phyloP scores from a whole-genome alignment of 179 eudicot species.

The Camellia oleifera region DNA sequence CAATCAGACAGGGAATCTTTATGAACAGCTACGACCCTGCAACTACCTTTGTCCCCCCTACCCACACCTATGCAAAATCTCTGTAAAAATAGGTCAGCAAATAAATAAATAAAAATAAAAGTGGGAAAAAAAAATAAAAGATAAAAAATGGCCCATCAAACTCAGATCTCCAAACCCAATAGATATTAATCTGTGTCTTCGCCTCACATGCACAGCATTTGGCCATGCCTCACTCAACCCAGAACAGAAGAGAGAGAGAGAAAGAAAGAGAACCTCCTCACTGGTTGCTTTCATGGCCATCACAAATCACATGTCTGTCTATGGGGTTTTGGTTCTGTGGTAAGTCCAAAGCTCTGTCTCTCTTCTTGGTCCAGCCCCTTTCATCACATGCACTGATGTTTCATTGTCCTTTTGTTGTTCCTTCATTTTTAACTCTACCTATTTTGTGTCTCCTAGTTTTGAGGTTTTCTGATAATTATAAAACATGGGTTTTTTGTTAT shows the following conservation, averaged over 20 bases:
- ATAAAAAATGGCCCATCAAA: conserved; percentile 11
- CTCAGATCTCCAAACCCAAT: conserved; percentile 29
- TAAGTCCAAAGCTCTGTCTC: conserved; percentile 17
- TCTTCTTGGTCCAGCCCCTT: conserved; percentile 12
- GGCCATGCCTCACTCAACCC: conserved; percentile 2
- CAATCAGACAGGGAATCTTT: not conserved
- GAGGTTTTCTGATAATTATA: not conserved
- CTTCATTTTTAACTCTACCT: not conserved
- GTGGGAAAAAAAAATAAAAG: not conserved
- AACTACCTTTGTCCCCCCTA: conserved; percentile 11
- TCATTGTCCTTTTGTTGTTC: not conserved
- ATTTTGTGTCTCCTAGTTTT: not conserved
- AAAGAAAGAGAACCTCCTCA: not conserved
- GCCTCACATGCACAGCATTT: conserved; percentile 12
- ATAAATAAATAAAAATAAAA: not conserved
- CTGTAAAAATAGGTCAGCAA: conserved; percentile 5
- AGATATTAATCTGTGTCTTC: not conserved
- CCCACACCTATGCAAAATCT: not conserved
- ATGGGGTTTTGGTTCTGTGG: not conserved
- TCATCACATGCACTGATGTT: not conserved
- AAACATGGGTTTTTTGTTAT: not conserved
- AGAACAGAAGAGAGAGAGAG: not conserved
- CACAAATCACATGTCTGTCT: not conserved
- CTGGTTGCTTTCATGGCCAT: conserved; percentile 20
- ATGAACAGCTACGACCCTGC: conserved; percentile 11